A percentile compares a stretch with the other conserved stretches of the same genome.
phyloP scores from a whole-genome alignment of 2,329 filamentous ascomycete species.

The Sporothrix mexicana region DNA sequence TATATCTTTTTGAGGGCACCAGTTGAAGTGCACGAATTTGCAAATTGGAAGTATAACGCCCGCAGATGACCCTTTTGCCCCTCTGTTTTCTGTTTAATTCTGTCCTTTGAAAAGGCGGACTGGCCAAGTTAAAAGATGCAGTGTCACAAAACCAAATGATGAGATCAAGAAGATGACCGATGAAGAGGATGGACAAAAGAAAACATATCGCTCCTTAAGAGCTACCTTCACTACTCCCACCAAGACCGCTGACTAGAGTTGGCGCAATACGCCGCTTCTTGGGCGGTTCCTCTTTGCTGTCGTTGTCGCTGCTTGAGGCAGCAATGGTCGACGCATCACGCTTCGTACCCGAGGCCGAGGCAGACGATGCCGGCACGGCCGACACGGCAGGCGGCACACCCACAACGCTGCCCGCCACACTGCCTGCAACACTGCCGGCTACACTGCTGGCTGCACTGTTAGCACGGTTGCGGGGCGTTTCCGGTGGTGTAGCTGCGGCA shows the following conservation, averaged over 20 bases:
- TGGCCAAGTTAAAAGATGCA: neutral
- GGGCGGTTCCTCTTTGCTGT: slow-evolving; percentile 49
- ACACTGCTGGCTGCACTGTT: slow-evolving; percentile 55
- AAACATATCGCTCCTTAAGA: neutral
- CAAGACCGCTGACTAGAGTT: slow-evolving; percentile 56
- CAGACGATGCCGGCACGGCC: neutral
- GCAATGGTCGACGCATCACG: slow-evolving; percentile 58
- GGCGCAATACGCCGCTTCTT: slow-evolving; percentile 76
- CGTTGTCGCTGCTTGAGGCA: slow-evolving; percentile 20
- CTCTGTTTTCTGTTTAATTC: neutral
- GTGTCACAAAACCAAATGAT: neutral
- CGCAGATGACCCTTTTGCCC: neutral
- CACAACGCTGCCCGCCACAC: slow-evolving; percentile 21
- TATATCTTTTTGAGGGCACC: slow-evolving; percentile 2
- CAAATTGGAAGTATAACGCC: neutral
- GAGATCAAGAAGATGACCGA: neutral
- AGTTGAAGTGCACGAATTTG: neutral
- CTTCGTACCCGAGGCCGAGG: slow-evolving; percentile 46
- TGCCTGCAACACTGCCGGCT: slow-evolving; percentile 54
- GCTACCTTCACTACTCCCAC: neutral
- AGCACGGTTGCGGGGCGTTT: slow-evolving; percentile 74
- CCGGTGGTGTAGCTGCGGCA: slow-evolving; percentile 72
- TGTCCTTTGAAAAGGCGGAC: neutral
- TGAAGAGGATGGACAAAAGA: neutral
- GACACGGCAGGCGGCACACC: slow-evolving; percentile 39